Percentiles rank a stretch among this genome's conserved stretches.
These are phyloP conservation scores for Penicillium concentricum DNA, from an alignment of 2,329 filamentous ascomycete genomes.

Conservation along the genomic window DNA sequence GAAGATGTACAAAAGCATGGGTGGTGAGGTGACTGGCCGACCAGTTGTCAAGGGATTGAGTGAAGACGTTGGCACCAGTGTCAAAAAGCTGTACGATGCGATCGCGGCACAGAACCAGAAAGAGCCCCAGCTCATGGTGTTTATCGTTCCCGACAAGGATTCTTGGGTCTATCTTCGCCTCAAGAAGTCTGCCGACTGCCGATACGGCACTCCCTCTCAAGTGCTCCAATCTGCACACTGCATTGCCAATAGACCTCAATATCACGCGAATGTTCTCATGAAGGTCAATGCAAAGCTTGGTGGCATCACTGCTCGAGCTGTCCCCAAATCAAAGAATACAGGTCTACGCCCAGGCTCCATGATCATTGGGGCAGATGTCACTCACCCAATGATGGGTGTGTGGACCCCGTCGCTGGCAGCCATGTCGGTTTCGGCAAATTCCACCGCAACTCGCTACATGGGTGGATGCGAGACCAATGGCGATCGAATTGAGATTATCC, in stretches of 20 bases:
- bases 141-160: constrained; percentile 72
- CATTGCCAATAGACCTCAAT: constrained; percentile 69
- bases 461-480: constrained; percentile 82
- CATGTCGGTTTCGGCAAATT: constrained; percentile 78
- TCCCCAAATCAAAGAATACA: constrained; percentile 43
- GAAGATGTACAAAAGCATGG: constrained; percentile 60
- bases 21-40: constrained; percentile 53
- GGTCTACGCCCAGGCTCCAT: constrained; percentile 57
- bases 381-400: constrained; percentile 72
- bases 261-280: constrained; percentile 91
- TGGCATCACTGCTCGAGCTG: constrained; percentile 65
- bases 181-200: constrained; percentile 86
- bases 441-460: constrained; percentile 69
- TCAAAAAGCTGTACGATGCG: constrained; percentile 56
- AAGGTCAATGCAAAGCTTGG: constrained; percentile 97
- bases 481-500: constrained; percentile 75
- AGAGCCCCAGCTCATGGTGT: constrained; percentile 74
- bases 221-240: constrained; percentile 73
- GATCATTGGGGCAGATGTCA: constrained; percentile 89
- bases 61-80: constrained; percentile 52
- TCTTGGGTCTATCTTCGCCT: constrained; percentile 73
- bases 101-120: constrained; percentile 39
- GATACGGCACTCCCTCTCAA: constrained; percentile 80
- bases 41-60: constrained; percentile 47
- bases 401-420: constrained; percentile 75